Evolutionary conservation across 2,329 filamentous ascomycete species (phyloP).

Genomic region (Sarocladiaceae sp.): DNA sequence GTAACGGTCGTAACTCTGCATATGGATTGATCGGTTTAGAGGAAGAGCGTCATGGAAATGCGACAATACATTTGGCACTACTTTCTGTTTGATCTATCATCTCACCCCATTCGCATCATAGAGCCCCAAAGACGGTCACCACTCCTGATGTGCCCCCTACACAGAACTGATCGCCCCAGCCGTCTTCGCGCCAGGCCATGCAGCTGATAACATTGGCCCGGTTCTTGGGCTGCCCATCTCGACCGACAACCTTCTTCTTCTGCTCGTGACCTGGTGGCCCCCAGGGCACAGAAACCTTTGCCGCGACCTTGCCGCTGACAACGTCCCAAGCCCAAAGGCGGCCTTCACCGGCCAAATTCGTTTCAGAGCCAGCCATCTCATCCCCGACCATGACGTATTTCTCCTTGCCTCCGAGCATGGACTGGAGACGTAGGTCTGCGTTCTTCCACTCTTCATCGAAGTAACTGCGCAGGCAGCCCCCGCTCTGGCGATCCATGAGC

Average conservation of each 20-base stretch:
- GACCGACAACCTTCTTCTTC: constrained; percentile 48
- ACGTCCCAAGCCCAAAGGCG: constrained; percentile 79
- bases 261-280: constrained; percentile 42
- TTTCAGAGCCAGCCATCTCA: constrained; percentile 44
- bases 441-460: constrained; percentile 53
- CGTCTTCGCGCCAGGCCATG: constrained; percentile 55
- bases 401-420: constrained; percentile 68
- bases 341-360: constrained; percentile 38
- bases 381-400: constrained; percentile 75
- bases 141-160: constrained; percentile 59
- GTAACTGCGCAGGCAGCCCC: constrained; percentile 68
- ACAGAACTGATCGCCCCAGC: constrained; percentile 59
- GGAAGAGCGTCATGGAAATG: neutral
- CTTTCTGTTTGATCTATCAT: too few species aligned
- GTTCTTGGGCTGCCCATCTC: constrained; percentile 54
- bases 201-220: constrained; percentile 56
- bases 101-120: constrained; percentile 15
- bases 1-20: too few species aligned
- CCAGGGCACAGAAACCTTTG: constrained; percentile 55
- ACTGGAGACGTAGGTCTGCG: constrained; percentile 66
- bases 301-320: constrained; percentile 61
- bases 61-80: neutral
- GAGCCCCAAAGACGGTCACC: constrained; percentile 54
- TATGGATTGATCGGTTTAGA: too few species aligned
- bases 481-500: constrained; percentile 72